Percentiles rank a stretch among this genome's conserved stretches.
Conservation (phyloP, 2,329 filamentous ascomycete species). For the Graphilbum fragrans region DNA sequence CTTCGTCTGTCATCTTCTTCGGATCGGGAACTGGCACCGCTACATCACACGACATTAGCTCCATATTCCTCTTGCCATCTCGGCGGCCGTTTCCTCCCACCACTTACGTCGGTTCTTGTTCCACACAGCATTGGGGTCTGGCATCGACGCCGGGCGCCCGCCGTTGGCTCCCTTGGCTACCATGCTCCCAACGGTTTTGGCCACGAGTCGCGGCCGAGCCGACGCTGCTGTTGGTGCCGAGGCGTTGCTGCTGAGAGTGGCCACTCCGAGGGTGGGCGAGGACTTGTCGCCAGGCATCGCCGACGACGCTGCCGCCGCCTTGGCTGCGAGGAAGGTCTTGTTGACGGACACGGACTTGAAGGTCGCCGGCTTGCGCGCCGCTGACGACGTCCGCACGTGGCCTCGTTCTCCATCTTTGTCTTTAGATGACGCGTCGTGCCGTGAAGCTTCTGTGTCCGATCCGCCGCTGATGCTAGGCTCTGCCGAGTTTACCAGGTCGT, state of each 20-base stretch:
- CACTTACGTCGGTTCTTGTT: slow-evolving; percentile 75
- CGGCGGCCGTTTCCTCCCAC: not conserved
- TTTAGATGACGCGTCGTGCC: slow-evolving; percentile 37
- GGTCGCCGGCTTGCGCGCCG: slow-evolving; percentile 60
- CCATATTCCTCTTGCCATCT: not conserved
- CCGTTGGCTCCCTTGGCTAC: slow-evolving; percentile 38
- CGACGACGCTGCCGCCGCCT: slow-evolving; percentile 32
- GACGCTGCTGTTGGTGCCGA: slow-evolving; percentile 32
- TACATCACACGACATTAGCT: slow-evolving; percentile 15
- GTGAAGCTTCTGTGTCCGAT: slow-evolving; percentile 65
- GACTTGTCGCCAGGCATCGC: slow-evolving; percentile 41
- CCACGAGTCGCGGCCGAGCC: slow-evolving; percentile 58
- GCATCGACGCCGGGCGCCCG: slow-evolving; percentile 46
- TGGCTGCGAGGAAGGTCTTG: slow-evolving; percentile 70
- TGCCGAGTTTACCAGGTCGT: slow-evolving; percentile 48
- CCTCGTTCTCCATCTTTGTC: slow-evolving; percentile 43
- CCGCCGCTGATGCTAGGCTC: slow-evolving; percentile 61
- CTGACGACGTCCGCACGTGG: slow-evolving; percentile 44
- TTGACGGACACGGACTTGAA: slow-evolving; percentile 84
- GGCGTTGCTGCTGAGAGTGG: slow-evolving; percentile 21
- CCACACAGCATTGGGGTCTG: slow-evolving; percentile 69
- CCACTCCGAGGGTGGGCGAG: slow-evolving; percentile 27
- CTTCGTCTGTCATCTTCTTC: slow-evolving; percentile 77
- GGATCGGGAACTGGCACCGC: slow-evolving; percentile 55
- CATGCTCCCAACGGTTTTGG: slow-evolving; percentile 53